These are phyloP conservation scores for Apiotrichum montevideense DNA, from an alignment of 1,284 basidiomycete species.

Conservation along the genomic window DNA sequence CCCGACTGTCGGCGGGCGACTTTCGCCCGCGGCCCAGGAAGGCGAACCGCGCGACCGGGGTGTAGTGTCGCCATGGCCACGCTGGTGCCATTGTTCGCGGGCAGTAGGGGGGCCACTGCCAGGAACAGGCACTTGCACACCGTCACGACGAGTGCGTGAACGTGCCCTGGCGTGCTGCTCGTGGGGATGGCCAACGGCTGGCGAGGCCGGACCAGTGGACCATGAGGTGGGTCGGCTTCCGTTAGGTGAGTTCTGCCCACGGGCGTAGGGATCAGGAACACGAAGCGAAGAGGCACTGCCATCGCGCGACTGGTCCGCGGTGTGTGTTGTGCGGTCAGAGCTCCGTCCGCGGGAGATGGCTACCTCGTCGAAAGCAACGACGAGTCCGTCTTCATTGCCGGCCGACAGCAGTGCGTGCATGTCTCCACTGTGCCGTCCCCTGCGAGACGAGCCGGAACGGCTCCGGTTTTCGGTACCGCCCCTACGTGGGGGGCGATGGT, in stretches of 20 bases:
- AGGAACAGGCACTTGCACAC: neutral
- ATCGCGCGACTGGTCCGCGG: neutral
- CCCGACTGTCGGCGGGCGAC: conserved; percentile 10
- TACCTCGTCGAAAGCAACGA: conserved; percentile 4
- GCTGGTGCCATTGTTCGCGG: neutral
- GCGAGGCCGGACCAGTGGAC: neutral
- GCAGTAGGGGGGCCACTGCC: neutral
- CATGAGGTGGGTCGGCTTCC: neutral
- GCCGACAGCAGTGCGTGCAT: neutral
- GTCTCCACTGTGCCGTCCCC: neutral
- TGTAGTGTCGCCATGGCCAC: neutral
- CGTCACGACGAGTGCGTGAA: neutral
- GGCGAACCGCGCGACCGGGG: neutral
- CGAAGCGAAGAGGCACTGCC: neutral
- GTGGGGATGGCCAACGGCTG: neutral
- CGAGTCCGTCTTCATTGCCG: conserved; percentile 2
- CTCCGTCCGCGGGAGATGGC: conserved; percentile 10
- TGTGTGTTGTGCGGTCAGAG: neutral
- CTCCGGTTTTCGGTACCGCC: neutral
- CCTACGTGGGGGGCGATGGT: neutral
- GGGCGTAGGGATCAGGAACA: conserved; percentile 2
- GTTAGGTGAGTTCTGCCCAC: neutral
- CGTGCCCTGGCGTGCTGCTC: neutral
- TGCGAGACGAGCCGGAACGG: neutral
- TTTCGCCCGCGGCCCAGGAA: neutral